These are phyloP conservation scores for Oldenlandia corymbosa DNA, from an alignment of 257 asterid genomes.

Conservation along the genomic window DNA sequence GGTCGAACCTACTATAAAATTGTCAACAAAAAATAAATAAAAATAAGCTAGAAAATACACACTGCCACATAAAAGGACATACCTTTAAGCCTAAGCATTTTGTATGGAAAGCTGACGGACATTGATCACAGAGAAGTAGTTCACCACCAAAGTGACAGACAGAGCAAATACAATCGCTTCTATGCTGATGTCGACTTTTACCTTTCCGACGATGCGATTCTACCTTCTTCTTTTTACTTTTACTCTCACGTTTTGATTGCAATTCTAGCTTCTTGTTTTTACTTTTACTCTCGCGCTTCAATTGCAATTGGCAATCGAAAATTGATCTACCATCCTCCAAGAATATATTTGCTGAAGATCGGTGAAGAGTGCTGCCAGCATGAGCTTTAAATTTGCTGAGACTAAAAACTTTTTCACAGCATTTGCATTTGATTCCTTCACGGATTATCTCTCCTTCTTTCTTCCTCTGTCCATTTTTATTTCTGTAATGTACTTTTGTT, in stretches of 20 bases:
- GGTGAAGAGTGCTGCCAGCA: slow-evolving; percentile 57
- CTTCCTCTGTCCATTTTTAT: slow-evolving; percentile 24
- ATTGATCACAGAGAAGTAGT: slow-evolving; percentile 71
- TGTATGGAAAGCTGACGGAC: slow-evolving; percentile 85
- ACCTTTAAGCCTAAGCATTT: slow-evolving; percentile 86
- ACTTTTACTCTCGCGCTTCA: slow-evolving; percentile 25
- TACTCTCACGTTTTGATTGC: slow-evolving; percentile 37
- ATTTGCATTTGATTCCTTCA: slow-evolving; percentile 79
- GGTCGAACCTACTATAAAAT: slow-evolving; percentile 6
- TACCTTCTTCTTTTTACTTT: slow-evolving; percentile 16
- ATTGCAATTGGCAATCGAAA: slow-evolving; percentile 59
- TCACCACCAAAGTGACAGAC: slow-evolving; percentile 87
- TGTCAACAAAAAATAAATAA: neutral
- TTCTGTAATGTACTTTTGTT: slow-evolving; percentile 52
- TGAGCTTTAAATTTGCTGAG: slow-evolving; percentile 64
- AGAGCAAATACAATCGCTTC: slow-evolving; percentile 69
- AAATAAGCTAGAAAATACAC: neutral
- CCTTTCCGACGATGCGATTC: too few species aligned
- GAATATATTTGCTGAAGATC: slow-evolving; percentile 60
- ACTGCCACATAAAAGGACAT: slow-evolving; percentile 13
- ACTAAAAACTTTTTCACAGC: slow-evolving; percentile 53
- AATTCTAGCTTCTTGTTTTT: slow-evolving; percentile 25
- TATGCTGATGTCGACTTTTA: slow-evolving; percentile 7
- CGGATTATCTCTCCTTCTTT: slow-evolving; percentile 70
- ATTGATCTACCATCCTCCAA: slow-evolving; percentile 83